Percentiles rank a stretch among this genome's conserved stretches.
Evolutionary conservation across 2,329 filamentous ascomycete genomes (phyloP).

Genomic region (Colletotrichum phormii): DNA sequence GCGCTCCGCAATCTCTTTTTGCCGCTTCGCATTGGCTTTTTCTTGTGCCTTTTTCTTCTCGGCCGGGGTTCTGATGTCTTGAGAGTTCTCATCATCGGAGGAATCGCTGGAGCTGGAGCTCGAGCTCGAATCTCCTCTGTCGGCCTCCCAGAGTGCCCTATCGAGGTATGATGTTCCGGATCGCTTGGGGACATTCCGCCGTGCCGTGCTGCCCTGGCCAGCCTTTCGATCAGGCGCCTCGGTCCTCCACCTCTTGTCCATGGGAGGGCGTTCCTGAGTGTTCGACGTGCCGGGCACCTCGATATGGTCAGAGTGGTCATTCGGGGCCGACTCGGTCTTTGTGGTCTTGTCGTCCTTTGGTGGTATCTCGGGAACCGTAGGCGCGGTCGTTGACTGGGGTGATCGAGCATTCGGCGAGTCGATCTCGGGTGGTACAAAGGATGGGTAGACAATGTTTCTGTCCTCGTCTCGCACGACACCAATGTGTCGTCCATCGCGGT

Average conservation of each 20-base stretch:
- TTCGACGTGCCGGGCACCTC: background rate
- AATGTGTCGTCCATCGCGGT: slow-evolving; percentile 41
- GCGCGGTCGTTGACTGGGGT: slow-evolving; percentile 2
- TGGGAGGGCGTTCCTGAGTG: slow-evolving; percentile 27
- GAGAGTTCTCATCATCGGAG: slow-evolving; percentile 40
- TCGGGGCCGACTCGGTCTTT: slow-evolving; percentile 36
- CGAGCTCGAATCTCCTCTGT: slow-evolving; percentile 37
- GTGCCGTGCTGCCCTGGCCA: slow-evolving; percentile 31
- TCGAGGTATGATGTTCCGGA: slow-evolving; percentile 46
- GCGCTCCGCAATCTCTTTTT: slow-evolving; percentile 40
- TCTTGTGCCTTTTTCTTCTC: slow-evolving; percentile 15
- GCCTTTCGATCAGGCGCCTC: slow-evolving; percentile 36
- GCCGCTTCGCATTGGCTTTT: slow-evolving; percentile 21
- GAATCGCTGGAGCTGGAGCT: slow-evolving; percentile 40
- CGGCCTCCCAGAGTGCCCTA: slow-evolving; percentile 40
- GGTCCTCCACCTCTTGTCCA: slow-evolving; percentile 40
- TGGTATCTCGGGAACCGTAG: background rate
- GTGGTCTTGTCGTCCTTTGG: background rate
- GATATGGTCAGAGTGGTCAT: slow-evolving; percentile 5
- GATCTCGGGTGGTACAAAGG: slow-evolving; percentile 45
- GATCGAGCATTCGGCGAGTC: slow-evolving; percentile 31
- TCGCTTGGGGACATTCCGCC: slow-evolving; percentile 38
- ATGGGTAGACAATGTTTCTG: slow-evolving; percentile 47
- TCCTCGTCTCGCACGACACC: slow-evolving; percentile 46
- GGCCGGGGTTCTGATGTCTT: background rate